phyloP scores from a whole-genome alignment of 352 stramenopile species.

The Thraustochytrium striatum region DNA sequence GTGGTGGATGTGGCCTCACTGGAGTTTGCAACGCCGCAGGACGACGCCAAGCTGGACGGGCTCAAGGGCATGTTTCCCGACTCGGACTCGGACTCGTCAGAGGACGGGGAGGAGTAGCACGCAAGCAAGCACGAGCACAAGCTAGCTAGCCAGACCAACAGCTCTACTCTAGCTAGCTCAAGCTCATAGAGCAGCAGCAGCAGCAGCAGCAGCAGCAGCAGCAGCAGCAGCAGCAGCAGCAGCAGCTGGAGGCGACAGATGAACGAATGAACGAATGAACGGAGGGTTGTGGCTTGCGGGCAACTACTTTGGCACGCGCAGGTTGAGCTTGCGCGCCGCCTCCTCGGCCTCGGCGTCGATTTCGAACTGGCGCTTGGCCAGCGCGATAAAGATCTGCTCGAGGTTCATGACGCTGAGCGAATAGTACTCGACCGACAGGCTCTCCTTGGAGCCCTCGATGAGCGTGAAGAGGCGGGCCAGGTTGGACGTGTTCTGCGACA shows the following conservation, averaged over 20 bases:
- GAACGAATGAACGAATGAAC: no score
- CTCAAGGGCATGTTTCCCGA: slow-evolving; percentile 45
- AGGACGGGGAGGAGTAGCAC: slow-evolving; percentile 26
- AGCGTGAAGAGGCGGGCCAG: slow-evolving; percentile 14
- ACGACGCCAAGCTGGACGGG: slow-evolving; percentile 38
- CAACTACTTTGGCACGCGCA: no score
- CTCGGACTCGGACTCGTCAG: slow-evolving; percentile 22
- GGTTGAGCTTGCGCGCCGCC: no score
- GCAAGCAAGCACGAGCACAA: no score
- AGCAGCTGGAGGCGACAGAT: no score
- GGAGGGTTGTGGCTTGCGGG: no score
- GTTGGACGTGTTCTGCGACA: not conserved
- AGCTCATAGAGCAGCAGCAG: no score
- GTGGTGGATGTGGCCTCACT: slow-evolving; percentile 12
- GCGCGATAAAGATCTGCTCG: slow-evolving; percentile 42
- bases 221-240: no score
- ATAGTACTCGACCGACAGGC: slow-evolving; percentile 14
- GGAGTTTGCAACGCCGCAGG: slow-evolving; percentile 38
- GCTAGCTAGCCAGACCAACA: no score
- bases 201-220: no score
- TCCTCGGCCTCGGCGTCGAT: no score
- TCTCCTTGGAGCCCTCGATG: slow-evolving; percentile 4
- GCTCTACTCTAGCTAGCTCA: no score
- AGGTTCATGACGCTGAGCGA: slow-evolving; percentile 27
- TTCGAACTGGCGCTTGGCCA: slow-evolving; percentile 32